phyloP scores from a whole-genome alignment of 108 stramenopile genomes.

The Nitzschia sp. region DNA sequence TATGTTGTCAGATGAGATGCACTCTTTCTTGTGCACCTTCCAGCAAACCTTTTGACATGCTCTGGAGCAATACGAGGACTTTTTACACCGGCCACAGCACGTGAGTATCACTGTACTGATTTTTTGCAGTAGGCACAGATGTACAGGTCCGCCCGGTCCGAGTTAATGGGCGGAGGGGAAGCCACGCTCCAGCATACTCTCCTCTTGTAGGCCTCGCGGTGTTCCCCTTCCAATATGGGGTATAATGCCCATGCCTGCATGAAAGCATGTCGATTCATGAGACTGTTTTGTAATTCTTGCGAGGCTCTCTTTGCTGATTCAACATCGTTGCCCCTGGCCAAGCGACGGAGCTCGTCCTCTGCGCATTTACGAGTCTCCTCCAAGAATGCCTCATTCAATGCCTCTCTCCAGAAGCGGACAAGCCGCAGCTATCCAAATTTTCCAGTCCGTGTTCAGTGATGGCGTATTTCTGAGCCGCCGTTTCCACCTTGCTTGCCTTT shows the following conservation, averaged over 20 bases:
- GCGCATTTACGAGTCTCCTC: slow-evolving; percentile 6
- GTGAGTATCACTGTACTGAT: slow-evolving; percentile 22
- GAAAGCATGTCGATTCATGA: slow-evolving; percentile 7
- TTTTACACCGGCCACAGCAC: slow-evolving; percentile 38
- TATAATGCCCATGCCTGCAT: slow-evolving; percentile 18
- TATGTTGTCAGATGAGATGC: slow-evolving; percentile 17
- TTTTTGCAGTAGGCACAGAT: slow-evolving; percentile 39
- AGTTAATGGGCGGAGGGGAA: neutral
- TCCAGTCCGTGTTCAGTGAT: slow-evolving; percentile 1
- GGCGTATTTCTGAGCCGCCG: slow-evolving; percentile 7
- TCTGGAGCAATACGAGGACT: slow-evolving; percentile 28
- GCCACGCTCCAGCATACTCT: slow-evolving; percentile 22
- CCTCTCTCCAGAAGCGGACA: slow-evolving; percentile 1
- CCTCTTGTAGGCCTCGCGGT: slow-evolving; percentile 31
- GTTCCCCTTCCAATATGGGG: slow-evolving; percentile 24
- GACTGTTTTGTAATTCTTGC: neutral
- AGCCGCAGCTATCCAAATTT: slow-evolving; percentile 20
- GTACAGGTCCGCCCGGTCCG: slow-evolving; percentile 12
- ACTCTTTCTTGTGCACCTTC: slow-evolving; percentile 44
- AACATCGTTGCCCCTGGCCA: neutral
- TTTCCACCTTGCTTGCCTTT: slow-evolving; percentile 19
- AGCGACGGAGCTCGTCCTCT: slow-evolving; percentile 4
- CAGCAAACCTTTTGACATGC: slow-evolving; percentile 38
- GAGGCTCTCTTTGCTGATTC: neutral
- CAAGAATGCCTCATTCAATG: slow-evolving; percentile 9